Base-by-base conservation (phyloP, 148 eudicot species). In the Chenopodium formosanum region DNA sequence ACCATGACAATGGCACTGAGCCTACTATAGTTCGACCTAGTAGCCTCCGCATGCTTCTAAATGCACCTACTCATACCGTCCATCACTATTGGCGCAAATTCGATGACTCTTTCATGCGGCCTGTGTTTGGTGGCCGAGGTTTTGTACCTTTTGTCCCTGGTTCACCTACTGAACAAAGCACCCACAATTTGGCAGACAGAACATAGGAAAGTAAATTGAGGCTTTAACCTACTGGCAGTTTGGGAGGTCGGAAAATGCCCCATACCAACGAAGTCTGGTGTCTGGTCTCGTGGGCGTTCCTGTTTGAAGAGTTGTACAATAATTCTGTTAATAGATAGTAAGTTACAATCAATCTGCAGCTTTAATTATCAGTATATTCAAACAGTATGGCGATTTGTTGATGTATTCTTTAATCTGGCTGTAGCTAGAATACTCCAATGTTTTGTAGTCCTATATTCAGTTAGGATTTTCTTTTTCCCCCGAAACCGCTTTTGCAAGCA, bases 41-140 rank as follows among this genome's bases (percentile, higher is more conserved):
- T 79, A 86, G 88, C 82, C 81, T 92, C 4, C 90, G 92, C 23
- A 80, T 89, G 84, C 90, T 92, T 81, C 83, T 90, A 71, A 89
- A 89, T 69, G 85, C 93, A 46, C 95, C 95, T 16, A 85, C 89
- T 23, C 91, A 90, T 82, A 90, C 93, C 0, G 91, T 90, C 44
- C 95, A 92, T 78, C 80, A 86, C 78, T 85, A 86, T 76, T 92
- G 95, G 93, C 91, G 95, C 58, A 90, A 89, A 72, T 92, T 92
- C 70, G 93, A 92, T n/a, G 84, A 92, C 75, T 48, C 90, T 37
- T 90, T 90, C 70, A 92, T 92, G 95, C 88, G 95, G 1, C 95
- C 95, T 25, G 87, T 92, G 60, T 92, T 92, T 84, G 95, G 95
- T 65, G 95, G 95, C 20, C 88, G 95, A 11, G 95, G 95, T 29